Evolutionary conservation across 306 rosid species (phyloP).

Genomic region (Oemleria cerasiformis): DNA sequence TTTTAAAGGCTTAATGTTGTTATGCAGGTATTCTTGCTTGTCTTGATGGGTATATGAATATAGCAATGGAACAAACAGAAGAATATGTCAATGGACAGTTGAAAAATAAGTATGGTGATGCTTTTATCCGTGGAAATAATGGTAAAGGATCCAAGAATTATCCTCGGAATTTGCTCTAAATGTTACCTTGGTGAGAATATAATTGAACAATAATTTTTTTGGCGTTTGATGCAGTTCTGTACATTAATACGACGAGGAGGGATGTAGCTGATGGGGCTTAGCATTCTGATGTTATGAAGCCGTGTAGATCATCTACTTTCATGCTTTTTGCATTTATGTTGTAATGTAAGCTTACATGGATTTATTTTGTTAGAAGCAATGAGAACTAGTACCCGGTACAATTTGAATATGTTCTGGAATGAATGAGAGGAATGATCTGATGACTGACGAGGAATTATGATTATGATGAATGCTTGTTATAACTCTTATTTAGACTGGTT

Average conservation of each 20-base stretch:
- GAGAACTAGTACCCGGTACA: neutral
- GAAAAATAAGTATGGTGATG: constrained; percentile 94
- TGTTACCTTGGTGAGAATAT: neutral
- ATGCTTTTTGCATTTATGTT: neutral
- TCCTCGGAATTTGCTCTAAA: neutral
- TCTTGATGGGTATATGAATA: constrained; percentile 96
- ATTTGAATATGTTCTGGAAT: neutral
- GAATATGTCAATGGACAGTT: constrained; percentile 91
- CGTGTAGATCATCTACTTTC: constrained; percentile 5
- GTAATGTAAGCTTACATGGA: constrained; percentile 8
- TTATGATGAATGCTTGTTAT: neutral
- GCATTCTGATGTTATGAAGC: neutral
- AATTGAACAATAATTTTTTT: constrained; percentile 3
- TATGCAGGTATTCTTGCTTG: constrained; percentile 88
- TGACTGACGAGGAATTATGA: neutral
- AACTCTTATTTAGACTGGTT: neutral
- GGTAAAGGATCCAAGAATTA: constrained; percentile 38
- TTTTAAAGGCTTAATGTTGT: constrained; percentile 20
- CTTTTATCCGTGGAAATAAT: constrained; percentile 90
- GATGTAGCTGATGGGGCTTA: constrained; percentile 83
- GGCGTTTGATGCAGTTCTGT: constrained; percentile 60
- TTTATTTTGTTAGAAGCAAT: constrained; percentile 5
- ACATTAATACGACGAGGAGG: constrained; percentile 93
- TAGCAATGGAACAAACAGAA: constrained; percentile 99
- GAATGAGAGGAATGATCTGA: neutral